Conservation (phyloP, 116 monocot species). For the Zostera marina region DNA sequence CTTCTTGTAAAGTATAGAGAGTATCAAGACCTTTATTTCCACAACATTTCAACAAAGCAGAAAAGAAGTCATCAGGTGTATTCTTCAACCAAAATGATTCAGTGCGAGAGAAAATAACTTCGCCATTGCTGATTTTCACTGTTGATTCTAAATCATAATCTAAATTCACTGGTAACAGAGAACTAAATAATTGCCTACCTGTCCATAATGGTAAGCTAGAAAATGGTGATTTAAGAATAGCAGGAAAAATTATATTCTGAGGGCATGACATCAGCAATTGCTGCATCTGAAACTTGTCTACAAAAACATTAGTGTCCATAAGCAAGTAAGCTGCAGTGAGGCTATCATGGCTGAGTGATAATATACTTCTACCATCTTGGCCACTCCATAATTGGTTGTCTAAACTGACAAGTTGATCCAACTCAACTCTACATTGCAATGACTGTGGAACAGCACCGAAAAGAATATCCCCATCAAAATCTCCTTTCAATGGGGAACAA, state of each 20-base stretch:
- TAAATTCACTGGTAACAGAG: constrained; percentile 35
- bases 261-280: constrained; percentile 59
- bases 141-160: constrained; percentile 16
- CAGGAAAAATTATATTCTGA: constrained; percentile 15
- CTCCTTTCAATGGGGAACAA: constrained; percentile 71
- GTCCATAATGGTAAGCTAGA: constrained; percentile 42
- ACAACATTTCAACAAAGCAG: constrained; percentile 34
- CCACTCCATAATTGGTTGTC: constrained; percentile 47
- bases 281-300: constrained; percentile 59
- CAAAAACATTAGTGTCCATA: constrained; percentile 18
- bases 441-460: constrained; percentile 83
- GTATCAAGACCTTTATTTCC: constrained; percentile 41
- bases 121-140: constrained; percentile 16
- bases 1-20: constrained; percentile 44
- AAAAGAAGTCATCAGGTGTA: constrained; percentile 22
- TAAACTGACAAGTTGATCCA: constrained; percentile 47
- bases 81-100: constrained; percentile 36
- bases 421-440: constrained; percentile 44
- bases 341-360: constrained; percentile 81
- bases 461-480: constrained; percentile 96
- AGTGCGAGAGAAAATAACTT: constrained; percentile 18
- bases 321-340: constrained; percentile 67
- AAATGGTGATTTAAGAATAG: constrained; percentile 27
- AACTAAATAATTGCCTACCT: constrained; percentile 52
- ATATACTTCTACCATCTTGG: constrained; percentile 56